Base-by-base conservation (phyloP, 805 yeast genomes). In the Wickerhamiella musiphila region DNA sequence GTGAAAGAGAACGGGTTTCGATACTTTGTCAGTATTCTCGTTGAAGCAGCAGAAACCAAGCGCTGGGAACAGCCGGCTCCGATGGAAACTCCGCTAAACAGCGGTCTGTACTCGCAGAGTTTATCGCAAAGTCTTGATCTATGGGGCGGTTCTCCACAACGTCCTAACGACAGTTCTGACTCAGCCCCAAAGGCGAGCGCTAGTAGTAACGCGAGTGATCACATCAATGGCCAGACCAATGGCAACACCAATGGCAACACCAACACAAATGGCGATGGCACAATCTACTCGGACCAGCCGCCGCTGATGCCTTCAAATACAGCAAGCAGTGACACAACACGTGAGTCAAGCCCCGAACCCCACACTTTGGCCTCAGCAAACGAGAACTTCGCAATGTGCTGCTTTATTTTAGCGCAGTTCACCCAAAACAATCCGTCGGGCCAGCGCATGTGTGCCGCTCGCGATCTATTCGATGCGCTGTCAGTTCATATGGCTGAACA, bases 331-430 rank as follows among this genome's bases (percentile, higher is more conserved):
- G n/a, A n/a, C n/a, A n/a, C n/a, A n/a, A n/a, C n/a, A n/a, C n/a
- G n/a, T n/a, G n/a, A n/a, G n/a, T n/a, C n/a, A n/a, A n/a, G n/a
- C n/a, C n/a, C n/a, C n/a, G n/a, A n/a, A n/a, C n/a, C n/a, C n/a
- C n/a, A n/a, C n/a, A n/a, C n/a, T n/a, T n/a, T n/a, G n/a, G n/a
- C n/a, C n/a, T n/a, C n/a, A n/a, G n/a, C n/a, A n/a, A 30, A 57
- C 62, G 93, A 82, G 44, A 94, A 86, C 48, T 75, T 82, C 49
- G 95, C 96, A 0, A 79, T 86, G 81, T 78, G 95, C 55, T 92
- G 93, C 0, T 81, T 90, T 48, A 82, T 90, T 12, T 57, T 86
- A 18, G 68, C 94, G 0, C 63, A 84, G 39, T 86, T 90, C 55
- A 77, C 83, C 26, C 68, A 78, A 38, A 92, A 78, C 30, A 79